Evolutionary conservation across 2,329 filamentous ascomycete genomes (phyloP).

Genomic region (Curvularia sp.): DNA sequence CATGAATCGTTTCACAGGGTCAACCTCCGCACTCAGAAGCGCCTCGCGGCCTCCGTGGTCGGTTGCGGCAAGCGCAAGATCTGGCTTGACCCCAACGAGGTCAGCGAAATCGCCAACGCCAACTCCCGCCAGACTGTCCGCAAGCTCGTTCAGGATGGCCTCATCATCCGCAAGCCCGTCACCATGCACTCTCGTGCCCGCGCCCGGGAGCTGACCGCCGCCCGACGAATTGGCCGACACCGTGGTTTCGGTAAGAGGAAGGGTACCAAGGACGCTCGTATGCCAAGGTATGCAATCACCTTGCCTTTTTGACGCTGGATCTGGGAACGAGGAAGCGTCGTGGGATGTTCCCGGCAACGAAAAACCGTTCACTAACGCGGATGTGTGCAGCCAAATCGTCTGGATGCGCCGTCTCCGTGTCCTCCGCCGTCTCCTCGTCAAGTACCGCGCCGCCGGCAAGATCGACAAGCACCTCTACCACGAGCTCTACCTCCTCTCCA

Average conservation of each 20-base stretch:
- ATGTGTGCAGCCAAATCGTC: constrained; percentile 78
- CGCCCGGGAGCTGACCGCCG: constrained; percentile 92
- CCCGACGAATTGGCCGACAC: constrained; percentile 95
- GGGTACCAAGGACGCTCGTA: constrained; percentile 99
- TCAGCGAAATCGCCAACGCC: constrained; percentile 99
- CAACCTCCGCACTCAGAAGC: constrained; percentile 99
- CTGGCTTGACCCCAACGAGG: constrained; percentile 99
- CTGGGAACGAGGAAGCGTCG: constrained; percentile 7
- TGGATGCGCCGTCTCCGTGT: constrained; percentile 99
- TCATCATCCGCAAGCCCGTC: constrained; percentile 99
- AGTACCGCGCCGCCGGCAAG: constrained; percentile 99
- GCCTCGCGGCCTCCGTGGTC: constrained; percentile 97
- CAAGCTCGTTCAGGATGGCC: constrained; percentile 99
- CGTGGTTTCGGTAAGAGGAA: constrained; percentile 99
- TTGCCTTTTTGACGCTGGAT: constrained; percentile 24
- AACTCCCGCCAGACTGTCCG: constrained; percentile 99
- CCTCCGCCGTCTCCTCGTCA: constrained; percentile 97
- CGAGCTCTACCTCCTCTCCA: constrained; percentile 99
- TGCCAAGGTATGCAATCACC: constrained; percentile 79
- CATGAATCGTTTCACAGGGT: constrained; percentile 69
- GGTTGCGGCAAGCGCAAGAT: constrained; percentile 99
- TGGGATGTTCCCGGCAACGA: constrained; percentile 17
- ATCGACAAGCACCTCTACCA: constrained; percentile 99
- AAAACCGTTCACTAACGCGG: constrained; percentile 40
- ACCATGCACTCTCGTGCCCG: constrained; percentile 99